A percentile compares a stretch with the other conserved stretches of the same genome.
Conservation (phyloP, 1,284 basidiomycete genomes). For the Sparassis latifolia region DNA sequence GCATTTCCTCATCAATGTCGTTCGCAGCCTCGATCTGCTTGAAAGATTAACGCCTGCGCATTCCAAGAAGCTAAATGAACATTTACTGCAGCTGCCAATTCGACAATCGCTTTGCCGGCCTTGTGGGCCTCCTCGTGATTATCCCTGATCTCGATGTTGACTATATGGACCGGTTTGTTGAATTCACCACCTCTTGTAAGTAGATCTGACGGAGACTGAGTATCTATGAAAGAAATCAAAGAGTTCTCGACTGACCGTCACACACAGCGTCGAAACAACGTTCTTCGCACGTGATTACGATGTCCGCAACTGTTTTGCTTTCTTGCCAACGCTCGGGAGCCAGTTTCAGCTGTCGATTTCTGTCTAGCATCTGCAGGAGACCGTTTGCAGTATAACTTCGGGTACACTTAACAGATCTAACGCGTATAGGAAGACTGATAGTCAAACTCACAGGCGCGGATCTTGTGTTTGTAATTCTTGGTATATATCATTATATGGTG, state of each 20-base stretch:
- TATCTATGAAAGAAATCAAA: constrained; percentile 4
- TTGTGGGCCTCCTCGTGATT: constrained; percentile 98
- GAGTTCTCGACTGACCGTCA: constrained; percentile 64
- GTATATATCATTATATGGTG: constrained; percentile 96
- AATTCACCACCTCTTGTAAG: constrained; percentile 85
- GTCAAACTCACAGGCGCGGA: constrained; percentile 61
- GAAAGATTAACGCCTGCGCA: background rate
- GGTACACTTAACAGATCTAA: constrained; percentile 10
- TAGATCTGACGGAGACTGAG: constrained; percentile 56
- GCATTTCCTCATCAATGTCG: constrained; percentile 91
- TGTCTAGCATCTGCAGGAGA: constrained; percentile 94
- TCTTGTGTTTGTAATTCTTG: constrained; percentile 90
- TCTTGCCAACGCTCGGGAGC: constrained; percentile 99
- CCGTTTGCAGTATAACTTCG: constrained; percentile 91
- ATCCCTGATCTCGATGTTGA: constrained; percentile 99
- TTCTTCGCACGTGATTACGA: constrained; percentile 99
- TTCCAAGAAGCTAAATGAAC: background rate
- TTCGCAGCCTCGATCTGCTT: constrained; percentile 77
- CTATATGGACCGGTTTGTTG: constrained; percentile 91
- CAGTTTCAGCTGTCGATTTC: constrained; percentile 87
- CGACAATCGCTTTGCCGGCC: constrained; percentile 92
- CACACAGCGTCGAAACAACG: constrained; percentile 98
- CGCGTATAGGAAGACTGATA: constrained; percentile 2
- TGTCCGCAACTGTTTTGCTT: constrained; percentile 78
- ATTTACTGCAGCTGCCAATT: constrained; percentile 80